A percentile compares a stretch with the other conserved stretches of the same genome.
Conservation (phyloP, 2,329 filamentous ascomycete genomes). For the Cladosporium sphaerospermum region DNA sequence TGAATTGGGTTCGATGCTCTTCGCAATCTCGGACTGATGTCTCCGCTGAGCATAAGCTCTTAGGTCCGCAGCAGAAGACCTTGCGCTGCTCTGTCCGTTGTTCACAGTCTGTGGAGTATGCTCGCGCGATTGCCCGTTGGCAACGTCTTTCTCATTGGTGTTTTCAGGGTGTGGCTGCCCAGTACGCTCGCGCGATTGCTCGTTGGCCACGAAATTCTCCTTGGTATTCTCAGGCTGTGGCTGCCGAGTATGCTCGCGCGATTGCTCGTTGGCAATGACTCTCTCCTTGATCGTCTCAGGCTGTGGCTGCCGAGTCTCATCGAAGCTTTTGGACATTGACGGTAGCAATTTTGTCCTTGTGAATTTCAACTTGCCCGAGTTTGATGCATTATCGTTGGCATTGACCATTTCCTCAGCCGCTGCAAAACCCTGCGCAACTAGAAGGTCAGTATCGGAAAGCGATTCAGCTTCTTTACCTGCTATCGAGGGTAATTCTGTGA, state of each 20-base stretch:
- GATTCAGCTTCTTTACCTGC: neutral
- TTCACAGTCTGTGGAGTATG: no score
- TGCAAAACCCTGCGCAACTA: constrained; percentile 17
- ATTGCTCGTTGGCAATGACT: no score
- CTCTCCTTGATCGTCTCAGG: neutral
- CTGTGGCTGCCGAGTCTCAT: neutral
- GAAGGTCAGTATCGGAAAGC: constrained; percentile 11
- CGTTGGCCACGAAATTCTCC: no score
- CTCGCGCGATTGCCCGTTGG: no score
- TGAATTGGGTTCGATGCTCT: neutral
- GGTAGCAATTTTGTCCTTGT: constrained; percentile 2
- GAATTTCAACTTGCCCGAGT: neutral
- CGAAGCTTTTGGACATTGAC: neutral
- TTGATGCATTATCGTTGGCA: neutral
- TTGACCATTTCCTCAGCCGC: neutral
- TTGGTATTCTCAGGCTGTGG: neutral
- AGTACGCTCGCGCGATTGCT: no score
- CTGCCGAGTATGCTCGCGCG: neutral
- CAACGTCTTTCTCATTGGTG: no score
- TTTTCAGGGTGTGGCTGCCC: no score
- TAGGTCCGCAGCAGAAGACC: constrained; percentile 4
- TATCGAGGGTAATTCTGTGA: no score
- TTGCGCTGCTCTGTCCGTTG: neutral
- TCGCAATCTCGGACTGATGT: neutral
- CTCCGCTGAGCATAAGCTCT: neutral